Evolutionary conservation across 257 asterid species (phyloP), one percentile per base, ranked within the genome.

Genomic region (Lithospermum erythrorhizon): DNA sequence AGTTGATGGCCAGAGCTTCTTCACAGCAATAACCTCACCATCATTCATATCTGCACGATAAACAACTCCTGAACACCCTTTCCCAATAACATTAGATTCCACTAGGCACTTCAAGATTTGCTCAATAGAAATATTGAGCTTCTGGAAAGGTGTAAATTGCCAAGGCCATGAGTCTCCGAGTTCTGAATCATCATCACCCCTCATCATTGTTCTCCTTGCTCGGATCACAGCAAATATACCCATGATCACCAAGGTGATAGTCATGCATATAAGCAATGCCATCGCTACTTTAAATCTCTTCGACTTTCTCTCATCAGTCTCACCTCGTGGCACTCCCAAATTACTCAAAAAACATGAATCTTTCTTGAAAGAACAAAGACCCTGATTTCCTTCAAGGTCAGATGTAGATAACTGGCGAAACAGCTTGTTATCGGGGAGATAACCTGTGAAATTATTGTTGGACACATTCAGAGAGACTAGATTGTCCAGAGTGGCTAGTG

Each of bases 91-190:
- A 66, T 78, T 78, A n/a, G 78, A 48, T 48, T 78, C 83, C 54
- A 78, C 80, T 3, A 78, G 71, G 72, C 80, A 78, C 54, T 73
- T 72, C 61, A 78, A 63, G 4, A 78, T 66, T 61, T 78, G 78
- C 2, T 78, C 83, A 7, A 78, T 52, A 0, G 83, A 65, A 55
- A 72, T 68, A 55, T 67, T 78, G 24, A 78, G 73, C 68, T 78
- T 78, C 69, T 78, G 83, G 69, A 78, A 78, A 25, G 83, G 83
- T 59, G 68, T 78, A 24, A 78, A 74, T 59, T 78, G 78, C 83
- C 83, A 78, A 61, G 83, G 71, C 78, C 73, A 66, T 17, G 78
- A 78, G n/a, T 72, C 83, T 29, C 76, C 80, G 53, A 68, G 60
- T 67, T 78, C 83, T 25, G 78, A 78, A 61, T 75, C 83, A 59